Percentiles rank a stretch among this genome's conserved stretches.
Evolutionary conservation across 164 flowering plant genomes (phyloP).

Genomic region (Chimonanthus praecox): DNA sequence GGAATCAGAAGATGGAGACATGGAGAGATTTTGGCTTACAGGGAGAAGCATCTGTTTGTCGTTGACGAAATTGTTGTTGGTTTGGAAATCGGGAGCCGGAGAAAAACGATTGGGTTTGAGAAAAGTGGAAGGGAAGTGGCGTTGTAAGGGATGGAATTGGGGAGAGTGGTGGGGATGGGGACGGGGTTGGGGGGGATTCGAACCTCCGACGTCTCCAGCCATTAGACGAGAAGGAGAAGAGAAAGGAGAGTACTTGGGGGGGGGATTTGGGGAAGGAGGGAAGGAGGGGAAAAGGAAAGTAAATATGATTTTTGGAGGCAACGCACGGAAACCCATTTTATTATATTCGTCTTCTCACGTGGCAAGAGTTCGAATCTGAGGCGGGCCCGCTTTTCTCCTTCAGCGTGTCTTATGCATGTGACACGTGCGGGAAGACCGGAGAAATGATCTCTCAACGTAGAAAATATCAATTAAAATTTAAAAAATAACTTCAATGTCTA

Average conservation of each 20-base stretch:
- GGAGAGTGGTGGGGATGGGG: constrained; percentile 6
- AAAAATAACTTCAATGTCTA: background rate
- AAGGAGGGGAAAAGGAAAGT: background rate
- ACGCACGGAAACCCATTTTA: background rate
- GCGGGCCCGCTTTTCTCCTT: background rate
- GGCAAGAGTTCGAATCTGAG: background rate
- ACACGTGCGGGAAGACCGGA: too few relatives aligned
- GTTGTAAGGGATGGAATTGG: constrained; percentile 13
- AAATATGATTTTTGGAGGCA: constrained; percentile 2
- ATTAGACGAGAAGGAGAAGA: constrained; percentile 8
- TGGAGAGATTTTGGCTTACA: background rate
- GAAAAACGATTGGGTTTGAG: background rate
- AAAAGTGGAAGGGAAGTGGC: constrained; percentile 10
- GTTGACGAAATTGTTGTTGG: background rate
- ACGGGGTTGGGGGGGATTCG: constrained; percentile 9
- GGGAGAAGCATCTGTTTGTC: background rate
- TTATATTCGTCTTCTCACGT: background rate
- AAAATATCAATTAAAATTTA: background rate
- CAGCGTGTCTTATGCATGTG: background rate
- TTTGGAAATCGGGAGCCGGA: background rate
- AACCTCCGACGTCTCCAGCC: constrained; percentile 18
- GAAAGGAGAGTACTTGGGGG: background rate
- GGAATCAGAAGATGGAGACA: background rate
- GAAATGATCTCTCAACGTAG: background rate
- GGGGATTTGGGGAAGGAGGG: constrained; percentile 1